These are phyloP conservation scores for Astragalus glycyphyllos DNA, from an alignment of 306 rosid genomes.

Conservation along the genomic window DNA sequence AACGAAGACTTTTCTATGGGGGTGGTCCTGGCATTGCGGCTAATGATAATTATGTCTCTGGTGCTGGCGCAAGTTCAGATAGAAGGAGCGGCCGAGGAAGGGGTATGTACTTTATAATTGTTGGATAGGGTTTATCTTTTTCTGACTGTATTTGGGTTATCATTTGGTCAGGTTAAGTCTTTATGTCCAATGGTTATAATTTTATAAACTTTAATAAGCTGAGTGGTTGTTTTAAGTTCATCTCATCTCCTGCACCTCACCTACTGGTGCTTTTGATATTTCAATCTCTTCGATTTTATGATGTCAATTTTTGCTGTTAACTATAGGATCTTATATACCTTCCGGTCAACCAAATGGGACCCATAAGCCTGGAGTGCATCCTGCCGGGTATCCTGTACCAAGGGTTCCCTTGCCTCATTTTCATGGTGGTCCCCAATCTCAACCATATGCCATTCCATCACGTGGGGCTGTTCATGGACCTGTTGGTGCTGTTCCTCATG, in stretches of 20 bases:
- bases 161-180: not conserved
- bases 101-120: conserved; percentile 61
- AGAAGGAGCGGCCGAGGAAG: conserved; percentile 86
- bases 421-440: conserved; percentile 93
- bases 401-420: conserved; percentile 83
- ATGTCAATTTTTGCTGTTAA: conserved; percentile 34
- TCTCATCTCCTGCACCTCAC: not conserved
- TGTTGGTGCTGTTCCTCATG: conserved; percentile 99
- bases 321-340: conserved; percentile 79
- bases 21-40: conserved; percentile 90
- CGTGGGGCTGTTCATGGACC: conserved; percentile 99
- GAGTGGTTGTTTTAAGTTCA: conserved; percentile 1
- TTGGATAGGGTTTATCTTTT: not conserved
- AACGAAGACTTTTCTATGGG: conserved; percentile 88
- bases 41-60: conserved; percentile 73
- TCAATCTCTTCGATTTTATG: not conserved
- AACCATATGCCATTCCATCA: conserved; percentile 98
- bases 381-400: conserved; percentile 88
- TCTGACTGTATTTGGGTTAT: not conserved
- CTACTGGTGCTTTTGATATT: conserved; percentile 39
- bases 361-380: conserved; percentile 91
- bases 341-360: conserved; percentile 93
- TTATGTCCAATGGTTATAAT: not conserved
- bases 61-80: conserved; percentile 63
- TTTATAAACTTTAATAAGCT: not conserved